A percentile compares a stretch with the other conserved stretches of the same genome.
Evolutionary conservation across 768 basidiomycete species (phyloP).

Genomic region (Lactarius quietus): DNA sequence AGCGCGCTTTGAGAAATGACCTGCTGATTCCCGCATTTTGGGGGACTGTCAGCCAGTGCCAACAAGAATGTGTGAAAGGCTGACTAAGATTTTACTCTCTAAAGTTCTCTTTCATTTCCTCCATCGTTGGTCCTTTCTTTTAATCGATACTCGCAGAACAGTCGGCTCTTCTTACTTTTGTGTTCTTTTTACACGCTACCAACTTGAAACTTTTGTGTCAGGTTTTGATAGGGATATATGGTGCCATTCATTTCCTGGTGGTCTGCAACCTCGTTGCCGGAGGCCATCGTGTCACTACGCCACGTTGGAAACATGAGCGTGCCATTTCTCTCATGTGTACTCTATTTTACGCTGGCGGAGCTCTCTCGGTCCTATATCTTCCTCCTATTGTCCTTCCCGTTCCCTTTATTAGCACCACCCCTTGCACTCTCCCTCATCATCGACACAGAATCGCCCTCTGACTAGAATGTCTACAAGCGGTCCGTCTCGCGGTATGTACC

Average conservation of each 20-base stretch:
- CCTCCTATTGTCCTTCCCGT: conserved; percentile 15
- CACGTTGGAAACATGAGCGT: conserved; percentile 29
- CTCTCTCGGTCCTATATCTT: conserved; percentile 21
- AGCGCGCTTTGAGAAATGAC: no score
- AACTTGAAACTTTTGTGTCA: not conserved
- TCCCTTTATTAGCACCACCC: conserved; percentile 3
- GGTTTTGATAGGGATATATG: conserved; percentile 18
- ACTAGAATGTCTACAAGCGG: conserved; percentile 17
- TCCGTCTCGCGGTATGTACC: conserved; percentile 21
- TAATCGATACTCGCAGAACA: no score
- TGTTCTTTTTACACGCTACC: conserved; percentile 5
- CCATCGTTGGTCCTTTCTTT: conserved; percentile 3
- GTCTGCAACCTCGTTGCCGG: conserved; percentile 23
- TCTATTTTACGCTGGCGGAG: conserved; percentile 21
- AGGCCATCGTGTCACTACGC: conserved; percentile 13
- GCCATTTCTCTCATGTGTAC: conserved; percentile 22
- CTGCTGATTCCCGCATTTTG: no score
- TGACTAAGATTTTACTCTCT: no score
- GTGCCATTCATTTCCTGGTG: conserved; percentile 25
- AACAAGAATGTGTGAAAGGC: no score
- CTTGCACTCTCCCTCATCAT: conserved; percentile 19
- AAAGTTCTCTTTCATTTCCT: not conserved
- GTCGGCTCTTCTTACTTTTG: not conserved
- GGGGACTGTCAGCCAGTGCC: no score
- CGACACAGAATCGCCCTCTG: conserved; percentile 26